Base-by-base conservation (phyloP, 208 protist species). In the Trypanosoma caninum region DNA sequence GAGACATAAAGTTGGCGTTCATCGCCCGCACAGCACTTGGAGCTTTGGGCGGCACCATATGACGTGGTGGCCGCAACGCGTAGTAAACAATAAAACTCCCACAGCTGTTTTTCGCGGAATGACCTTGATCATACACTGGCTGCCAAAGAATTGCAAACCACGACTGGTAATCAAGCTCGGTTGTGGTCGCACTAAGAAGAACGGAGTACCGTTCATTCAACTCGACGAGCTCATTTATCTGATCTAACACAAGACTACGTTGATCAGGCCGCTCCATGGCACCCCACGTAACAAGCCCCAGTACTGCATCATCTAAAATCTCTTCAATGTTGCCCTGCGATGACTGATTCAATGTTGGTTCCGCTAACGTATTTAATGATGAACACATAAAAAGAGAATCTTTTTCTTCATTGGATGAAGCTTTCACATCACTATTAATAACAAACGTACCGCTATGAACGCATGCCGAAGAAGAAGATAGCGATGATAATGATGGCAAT, bases 61-160 rank as follows among this genome's bases (percentile, higher is more conserved):
- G 84, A 0, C 78, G 76, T 42, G 88, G 84, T 9, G 88, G 70
- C 10, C 84, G 88, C 22, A 91, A 63, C 22, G 91, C 71, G 69
- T 95, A 95, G 59, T 78, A 95, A 44, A 78, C 82, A 42, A 95
- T 74, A 60, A 95, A 95, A 48, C 76, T 76, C 34, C 88, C 88
- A 65, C 82, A 88, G 69, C 76, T 89, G 72, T 91, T 64, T 72
- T 95, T 91, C 10, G 82, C 74, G 8, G 75, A 73, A 62, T 95
- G 88, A 25, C 72, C 69, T 51, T 83, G 79, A 67, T 77, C 82
- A 73, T 84, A 95, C 28, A 90, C 83, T 7, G 88, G 88, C 62
- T 88, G 81, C 84, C 84, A 92, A 58, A 95, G 72, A 18, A 95
- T 64, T n/a, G 82, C 82, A 34, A 95, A 65, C 85, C 88, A 95